Percentiles rank a stretch among this genome's conserved stretches.
phyloP scores from a whole-genome alignment of 2,329 filamentous ascomycete species.

The Xylaria polymorpha region DNA sequence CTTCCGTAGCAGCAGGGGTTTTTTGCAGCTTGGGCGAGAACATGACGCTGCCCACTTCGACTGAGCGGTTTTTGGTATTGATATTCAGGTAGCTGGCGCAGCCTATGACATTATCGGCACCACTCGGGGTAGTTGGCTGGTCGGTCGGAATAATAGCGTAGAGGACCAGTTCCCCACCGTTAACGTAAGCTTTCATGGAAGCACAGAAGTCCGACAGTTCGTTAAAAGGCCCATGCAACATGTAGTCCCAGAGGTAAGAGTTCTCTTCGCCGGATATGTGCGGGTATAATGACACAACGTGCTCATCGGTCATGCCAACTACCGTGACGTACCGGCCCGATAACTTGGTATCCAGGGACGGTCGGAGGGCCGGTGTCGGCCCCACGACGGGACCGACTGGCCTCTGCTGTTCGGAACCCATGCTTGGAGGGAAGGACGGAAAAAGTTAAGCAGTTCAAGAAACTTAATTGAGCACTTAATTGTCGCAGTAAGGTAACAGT shows the following conservation, averaged over 20 bases:
- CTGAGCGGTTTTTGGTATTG: constrained; percentile 57
- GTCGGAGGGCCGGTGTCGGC: constrained; percentile 33
- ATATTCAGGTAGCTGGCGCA: constrained; percentile 56
- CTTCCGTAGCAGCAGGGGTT: constrained; percentile 68
- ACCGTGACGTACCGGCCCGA: constrained; percentile 43
- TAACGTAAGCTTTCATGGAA: constrained; percentile 34
- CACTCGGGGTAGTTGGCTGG: constrained; percentile 18
- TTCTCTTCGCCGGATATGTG: constrained; percentile 43
- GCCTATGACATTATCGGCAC: constrained; percentile 41
- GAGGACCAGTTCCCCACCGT: constrained; percentile 41
- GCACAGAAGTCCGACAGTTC: constrained; percentile 39
- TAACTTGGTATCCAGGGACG: constrained; percentile 39
- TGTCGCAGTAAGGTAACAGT: neutral
- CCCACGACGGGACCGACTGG: constrained; percentile 39
- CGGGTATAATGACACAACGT: constrained; percentile 42
- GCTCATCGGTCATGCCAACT: constrained; percentile 37
- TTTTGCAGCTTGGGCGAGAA: constrained; percentile 63
- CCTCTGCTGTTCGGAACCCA: constrained; percentile 23
- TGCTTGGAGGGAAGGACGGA: neutral
- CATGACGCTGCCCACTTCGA: constrained; percentile 69
- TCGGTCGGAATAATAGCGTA: constrained; percentile 44
- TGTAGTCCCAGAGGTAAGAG: constrained; percentile 46
- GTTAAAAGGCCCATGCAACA: constrained; percentile 44
- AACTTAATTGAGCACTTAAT: neutral
- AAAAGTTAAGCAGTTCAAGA: neutral